These are phyloP conservation scores for Melastoma malabathricum DNA, from an alignment of 345 rosid genomes.

Conservation along the genomic window DNA sequence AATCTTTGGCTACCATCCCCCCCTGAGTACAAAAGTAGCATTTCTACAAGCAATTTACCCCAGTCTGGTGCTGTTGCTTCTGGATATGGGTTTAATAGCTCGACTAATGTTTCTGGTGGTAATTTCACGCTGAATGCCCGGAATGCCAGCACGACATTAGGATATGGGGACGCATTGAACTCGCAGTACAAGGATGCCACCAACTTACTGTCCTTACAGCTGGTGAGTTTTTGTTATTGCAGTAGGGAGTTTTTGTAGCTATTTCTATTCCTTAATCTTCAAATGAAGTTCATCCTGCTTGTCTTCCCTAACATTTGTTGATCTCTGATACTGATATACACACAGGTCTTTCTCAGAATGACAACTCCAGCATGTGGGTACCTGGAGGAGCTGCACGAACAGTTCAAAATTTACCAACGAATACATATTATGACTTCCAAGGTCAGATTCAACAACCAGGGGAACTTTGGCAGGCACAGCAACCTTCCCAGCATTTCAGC, in stretches of 20 bases:
- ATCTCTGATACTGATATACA: too few relatives aligned
- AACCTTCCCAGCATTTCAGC: conserved; percentile 79
- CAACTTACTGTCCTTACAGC: conserved; percentile 69
- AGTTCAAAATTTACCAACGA: conserved; percentile 59
- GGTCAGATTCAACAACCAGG: conserved; percentile 79
- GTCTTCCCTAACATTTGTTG: too few relatives aligned
- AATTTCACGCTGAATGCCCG: conserved; percentile 63
- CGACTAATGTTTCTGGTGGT: conserved; percentile 54
- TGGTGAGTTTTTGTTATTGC: conserved; percentile 16
- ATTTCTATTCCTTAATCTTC: neutral
- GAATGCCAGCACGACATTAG: conserved; percentile 33
- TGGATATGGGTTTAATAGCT: conserved; percentile 76
- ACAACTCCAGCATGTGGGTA: conserved; percentile 77
- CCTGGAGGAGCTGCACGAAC: conserved; percentile 72
- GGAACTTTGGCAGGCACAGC: conserved; percentile 62
- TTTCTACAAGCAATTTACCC: conserved; percentile 69
- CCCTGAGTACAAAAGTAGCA: conserved; percentile 82
- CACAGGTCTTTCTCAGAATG: conserved; percentile 34
- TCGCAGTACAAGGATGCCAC: conserved; percentile 80
- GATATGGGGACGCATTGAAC: conserved; percentile 61
- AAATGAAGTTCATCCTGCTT: too few relatives aligned
- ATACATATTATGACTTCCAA: conserved; percentile 75
- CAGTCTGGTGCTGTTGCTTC: conserved; percentile 77
- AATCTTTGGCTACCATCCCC: conserved; percentile 69
- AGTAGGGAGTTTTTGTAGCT: neutral